Evolutionary conservation across 78 protist species (phyloP), one percentile per base, ranked within the genome.

Genomic region (Monosiga brevicollis): DNA sequence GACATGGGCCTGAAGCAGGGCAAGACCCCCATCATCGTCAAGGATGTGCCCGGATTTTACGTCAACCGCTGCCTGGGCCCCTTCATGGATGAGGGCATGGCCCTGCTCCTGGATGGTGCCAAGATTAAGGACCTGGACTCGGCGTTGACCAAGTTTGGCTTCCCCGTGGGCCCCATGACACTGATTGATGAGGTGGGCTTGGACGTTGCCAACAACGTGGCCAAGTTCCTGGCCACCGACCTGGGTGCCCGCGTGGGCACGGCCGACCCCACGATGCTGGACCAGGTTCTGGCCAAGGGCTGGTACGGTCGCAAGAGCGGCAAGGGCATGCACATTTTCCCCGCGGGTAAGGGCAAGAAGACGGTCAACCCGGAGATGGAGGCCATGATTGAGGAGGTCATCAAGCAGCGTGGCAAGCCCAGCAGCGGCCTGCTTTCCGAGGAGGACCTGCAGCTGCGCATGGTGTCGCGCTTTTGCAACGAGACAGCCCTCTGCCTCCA

Each of bases 21-120:
- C 79, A 93, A 93, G 90, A 90, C 91, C 2, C 91, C 89, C 40
- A 91, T 94, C 85, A 86, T 88, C 37, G 90, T 86, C 81, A 49
- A 49, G 80, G 96, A 94, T 76, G 94, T 80, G 54, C 95, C 96
- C 0, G 96, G 96, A 35, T 94, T 94, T 84, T 87, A 87, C 86
- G 85, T 83, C 49, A 91, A 82, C 73, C 89, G 96, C 37, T 41
- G 80, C 73, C 90, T 93, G 39, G 92, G 85, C 15, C 93, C 93
- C 20, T 37, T 54, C 76, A 70, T 87, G 62, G 83, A 75, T 35
- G 96, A 93, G 84, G 81, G 87, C 34, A 43, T 76, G 39, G 84
- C 76, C 6, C 79, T 90, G 38, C 32, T 83, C 71, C n/a, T 20
- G 41, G 77, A 86, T 39, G 88, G 86, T 77, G 80, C 76, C 37